Evolutionary conservation across 352 stramenopile species (phyloP).

Genomic region (Blastocystis sp.): DNA sequence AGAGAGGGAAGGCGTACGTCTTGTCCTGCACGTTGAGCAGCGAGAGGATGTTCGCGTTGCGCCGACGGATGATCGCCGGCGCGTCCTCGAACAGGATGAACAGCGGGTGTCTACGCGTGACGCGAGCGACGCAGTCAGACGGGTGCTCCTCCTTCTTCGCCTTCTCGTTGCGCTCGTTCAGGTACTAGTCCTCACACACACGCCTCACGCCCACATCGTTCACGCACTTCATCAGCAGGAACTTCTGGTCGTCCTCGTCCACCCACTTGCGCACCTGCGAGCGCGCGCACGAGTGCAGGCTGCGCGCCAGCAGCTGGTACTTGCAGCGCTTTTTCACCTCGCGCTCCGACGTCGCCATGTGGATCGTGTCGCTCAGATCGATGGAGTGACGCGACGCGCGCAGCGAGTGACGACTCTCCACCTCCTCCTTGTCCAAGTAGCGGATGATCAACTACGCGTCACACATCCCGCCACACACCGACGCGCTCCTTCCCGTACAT

Average conservation of each 20-base stretch:
- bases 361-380: neutral
- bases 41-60: slow-evolving; percentile 60
- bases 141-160: slow-evolving; percentile 36
- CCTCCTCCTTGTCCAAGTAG: slow-evolving; percentile 63
- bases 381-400: slow-evolving; percentile 23
- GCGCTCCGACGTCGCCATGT: neutral
- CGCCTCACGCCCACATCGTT: slow-evolving; percentile 2
- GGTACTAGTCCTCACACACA: slow-evolving; percentile 2
- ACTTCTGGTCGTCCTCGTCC: slow-evolving; percentile 72
- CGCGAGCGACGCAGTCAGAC: neutral
- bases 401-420: slow-evolving; percentile 22
- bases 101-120: slow-evolving; percentile 20
- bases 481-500: slow-evolving; percentile 12
- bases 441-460: slow-evolving; percentile 44
- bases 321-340: slow-evolving; percentile 53
- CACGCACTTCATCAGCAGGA: slow-evolving; percentile 72
- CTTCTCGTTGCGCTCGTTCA: slow-evolving; percentile 52
- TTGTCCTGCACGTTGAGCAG: slow-evolving; percentile 69
- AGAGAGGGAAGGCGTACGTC: slow-evolving; percentile 32
- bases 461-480: neutral
- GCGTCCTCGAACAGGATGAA: slow-evolving; percentile 70
- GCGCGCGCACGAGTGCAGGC: slow-evolving; percentile 32
- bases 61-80: slow-evolving; percentile 28
- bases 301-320: slow-evolving; percentile 44
- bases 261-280: slow-evolving; percentile 67